These are phyloP conservation scores for Hortiboletus rubellus DNA, from an alignment of 1,284 basidiomycete genomes.

Conservation along the genomic window DNA sequence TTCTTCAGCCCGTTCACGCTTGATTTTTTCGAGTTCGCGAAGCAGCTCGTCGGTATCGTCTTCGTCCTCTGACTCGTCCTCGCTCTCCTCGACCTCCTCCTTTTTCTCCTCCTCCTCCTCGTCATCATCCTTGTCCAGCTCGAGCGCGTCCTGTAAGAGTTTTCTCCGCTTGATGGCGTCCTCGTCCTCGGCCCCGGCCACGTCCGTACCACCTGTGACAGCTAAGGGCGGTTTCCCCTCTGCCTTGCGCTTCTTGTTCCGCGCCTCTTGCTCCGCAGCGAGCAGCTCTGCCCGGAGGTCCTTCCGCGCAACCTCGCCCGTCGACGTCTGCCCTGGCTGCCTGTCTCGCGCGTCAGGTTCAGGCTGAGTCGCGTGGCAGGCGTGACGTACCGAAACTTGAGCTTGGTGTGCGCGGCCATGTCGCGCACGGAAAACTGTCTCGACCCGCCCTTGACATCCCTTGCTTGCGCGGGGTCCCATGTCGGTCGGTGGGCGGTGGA, in stretches of 20 bases:
- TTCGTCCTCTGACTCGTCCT: constrained; percentile 55
- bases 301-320: constrained; percentile 69
- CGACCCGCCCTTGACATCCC: constrained; percentile 83
- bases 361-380: neutral
- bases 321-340: constrained; percentile 82
- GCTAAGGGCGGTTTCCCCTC: constrained; percentile 62
- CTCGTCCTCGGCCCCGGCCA: constrained; percentile 48
- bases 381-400: constrained; percentile 81
- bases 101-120: constrained; percentile 55
- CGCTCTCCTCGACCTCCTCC: constrained; percentile 45
- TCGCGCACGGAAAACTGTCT: constrained; percentile 88
- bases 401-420: constrained; percentile 91
- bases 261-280: constrained; percentile 79
- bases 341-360: constrained; percentile 27
- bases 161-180: constrained; percentile 76
- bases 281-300: constrained; percentile 84
- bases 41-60: constrained; percentile 92
- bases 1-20: constrained; percentile 90
- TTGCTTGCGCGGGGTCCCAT: constrained; percentile 88
- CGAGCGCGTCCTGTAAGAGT: constrained; percentile 78
- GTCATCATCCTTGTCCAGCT: constrained; percentile 83
- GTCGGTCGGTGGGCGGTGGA: constrained; percentile 87
- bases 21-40: constrained; percentile 93
- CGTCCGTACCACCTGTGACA: constrained; percentile 19
- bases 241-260: constrained; percentile 87